phyloP scores from a whole-genome alignment of 306 rosid species.

The Cyclanthera cordifolia region DNA sequence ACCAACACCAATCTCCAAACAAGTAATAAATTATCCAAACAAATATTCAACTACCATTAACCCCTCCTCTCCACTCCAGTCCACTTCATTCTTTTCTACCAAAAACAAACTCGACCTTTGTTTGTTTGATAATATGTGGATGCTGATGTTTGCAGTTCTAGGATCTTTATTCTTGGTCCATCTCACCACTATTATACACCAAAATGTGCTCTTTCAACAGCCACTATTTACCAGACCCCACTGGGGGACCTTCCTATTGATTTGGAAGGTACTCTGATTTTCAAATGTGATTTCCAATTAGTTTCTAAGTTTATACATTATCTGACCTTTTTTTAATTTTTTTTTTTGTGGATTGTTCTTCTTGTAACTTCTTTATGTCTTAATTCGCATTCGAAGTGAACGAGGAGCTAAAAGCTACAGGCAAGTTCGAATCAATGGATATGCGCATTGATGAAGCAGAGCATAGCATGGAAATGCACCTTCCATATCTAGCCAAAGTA shows the following conservation, averaged over 20 bases:
- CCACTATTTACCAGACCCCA: conserved; percentile 89
- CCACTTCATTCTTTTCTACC: too few relatives aligned
- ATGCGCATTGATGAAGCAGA: conserved; percentile 84
- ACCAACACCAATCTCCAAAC: too few relatives aligned
- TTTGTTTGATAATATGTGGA: conserved; percentile 7
- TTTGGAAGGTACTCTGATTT: conserved; percentile 63
- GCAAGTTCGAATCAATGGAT: conserved; percentile 69
- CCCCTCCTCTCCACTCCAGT: too few relatives aligned
- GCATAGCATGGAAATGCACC: conserved; percentile 99
- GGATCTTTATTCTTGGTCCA: conserved; percentile 96
- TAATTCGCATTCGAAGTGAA: conserved; percentile 36
- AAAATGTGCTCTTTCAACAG: conserved; percentile 82
- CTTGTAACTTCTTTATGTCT: background rate
- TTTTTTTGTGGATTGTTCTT: background rate
- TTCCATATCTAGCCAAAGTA: conserved; percentile 93
- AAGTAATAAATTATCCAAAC: too few relatives aligned
- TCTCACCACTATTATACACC: conserved; percentile 85
- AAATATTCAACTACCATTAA: too few relatives aligned
- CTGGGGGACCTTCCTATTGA: conserved; percentile 84
- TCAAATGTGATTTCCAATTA: background rate
- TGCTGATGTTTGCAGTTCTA: conserved; percentile 35
- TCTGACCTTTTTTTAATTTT: too few relatives aligned
- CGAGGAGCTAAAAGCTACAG: conserved; percentile 79
- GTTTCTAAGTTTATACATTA: background rate
- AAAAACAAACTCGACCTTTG: too few relatives aligned